Evolutionary conservation across 2,329 filamentous ascomycete genomes (phyloP).

Genomic region (Hypoxylon sp.): DNA sequence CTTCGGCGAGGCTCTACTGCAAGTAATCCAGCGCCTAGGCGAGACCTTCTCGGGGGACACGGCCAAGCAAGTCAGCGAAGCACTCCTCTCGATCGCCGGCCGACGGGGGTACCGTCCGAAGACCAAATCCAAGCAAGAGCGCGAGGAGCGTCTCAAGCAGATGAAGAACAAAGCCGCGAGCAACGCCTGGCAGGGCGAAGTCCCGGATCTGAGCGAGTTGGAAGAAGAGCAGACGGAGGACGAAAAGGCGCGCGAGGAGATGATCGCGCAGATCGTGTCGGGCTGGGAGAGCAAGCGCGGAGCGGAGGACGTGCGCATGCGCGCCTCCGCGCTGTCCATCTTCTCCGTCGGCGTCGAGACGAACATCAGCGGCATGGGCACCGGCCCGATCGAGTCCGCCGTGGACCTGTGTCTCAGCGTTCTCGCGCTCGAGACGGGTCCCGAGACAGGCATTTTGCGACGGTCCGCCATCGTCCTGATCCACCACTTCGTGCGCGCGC

Average conservation of each 20-base stretch:
- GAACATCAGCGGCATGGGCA: slow-evolving; percentile 64
- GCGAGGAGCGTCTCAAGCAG: slow-evolving; percentile 58
- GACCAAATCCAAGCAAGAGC: slow-evolving; percentile 64
- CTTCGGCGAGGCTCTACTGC: slow-evolving; percentile 72
- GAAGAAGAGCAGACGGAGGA: slow-evolving; percentile 51
- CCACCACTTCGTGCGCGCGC: slow-evolving; percentile 66
- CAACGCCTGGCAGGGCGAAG: slow-evolving; percentile 63
- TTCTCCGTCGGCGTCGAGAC: slow-evolving; percentile 68
- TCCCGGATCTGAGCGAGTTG: slow-evolving; percentile 54
- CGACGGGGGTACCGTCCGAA: slow-evolving; percentile 69
- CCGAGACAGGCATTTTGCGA: slow-evolving; percentile 70
- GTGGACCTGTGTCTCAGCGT: slow-evolving; percentile 71
- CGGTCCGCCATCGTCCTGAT: slow-evolving; percentile 72
- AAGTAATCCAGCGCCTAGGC: slow-evolving; percentile 69
- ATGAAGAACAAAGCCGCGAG: slow-evolving; percentile 60
- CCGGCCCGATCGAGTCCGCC: slow-evolving; percentile 60
- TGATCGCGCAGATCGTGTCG: slow-evolving; percentile 66
- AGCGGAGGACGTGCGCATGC: slow-evolving; percentile 74
- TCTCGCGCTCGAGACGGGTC: slow-evolving; percentile 67
- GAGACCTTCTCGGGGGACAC: slow-evolving; percentile 63
- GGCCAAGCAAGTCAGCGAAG: slow-evolving; percentile 62
- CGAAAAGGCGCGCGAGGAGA: slow-evolving; percentile 57
- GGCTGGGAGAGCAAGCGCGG: slow-evolving; percentile 74
- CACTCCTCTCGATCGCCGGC: slow-evolving; percentile 69
- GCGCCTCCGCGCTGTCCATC: slow-evolving; percentile 73